These are phyloP conservation scores for Fonsecaea pedrosoi DNA, from an alignment of 2,329 filamentous ascomycete genomes.

Conservation along the genomic window DNA sequence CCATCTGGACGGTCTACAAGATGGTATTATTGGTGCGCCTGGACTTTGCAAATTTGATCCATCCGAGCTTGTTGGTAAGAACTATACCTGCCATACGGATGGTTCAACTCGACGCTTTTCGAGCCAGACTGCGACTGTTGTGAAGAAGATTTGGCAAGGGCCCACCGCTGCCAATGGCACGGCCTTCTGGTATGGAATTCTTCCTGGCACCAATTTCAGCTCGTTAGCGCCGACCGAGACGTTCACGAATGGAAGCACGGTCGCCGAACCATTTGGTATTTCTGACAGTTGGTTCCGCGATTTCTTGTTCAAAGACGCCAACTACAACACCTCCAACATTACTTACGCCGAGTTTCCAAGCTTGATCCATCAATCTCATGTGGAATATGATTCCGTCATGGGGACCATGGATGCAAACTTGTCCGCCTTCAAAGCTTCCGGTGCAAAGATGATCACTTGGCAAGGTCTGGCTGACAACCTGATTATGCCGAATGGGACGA, in stretches of 20 bases:
- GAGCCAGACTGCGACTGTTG: constrained; percentile 8
- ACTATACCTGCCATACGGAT: constrained; percentile 29
- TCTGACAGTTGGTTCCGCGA: constrained; percentile 46
- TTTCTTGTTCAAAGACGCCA: constrained; percentile 49
- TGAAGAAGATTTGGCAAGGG: constrained; percentile 44
- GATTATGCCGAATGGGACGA: constrained; percentile 47
- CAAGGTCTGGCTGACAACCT: constrained; percentile 51
- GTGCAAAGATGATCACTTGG: constrained; percentile 54
- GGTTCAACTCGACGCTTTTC: constrained; percentile 11
- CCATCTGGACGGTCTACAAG: constrained; percentile 39
- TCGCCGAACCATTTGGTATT: constrained; percentile 44
- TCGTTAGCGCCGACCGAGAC: constrained; percentile 43
- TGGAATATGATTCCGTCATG: constrained; percentile 48
- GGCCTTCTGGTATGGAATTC: constrained; percentile 47
- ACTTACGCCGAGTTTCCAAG: constrained; percentile 40
- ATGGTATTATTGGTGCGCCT: constrained; percentile 39
- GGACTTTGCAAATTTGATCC: constrained; percentile 31
- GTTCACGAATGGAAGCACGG: constrained; percentile 20
- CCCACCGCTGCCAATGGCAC: constrained; percentile 34
- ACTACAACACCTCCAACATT: constrained; percentile 44
- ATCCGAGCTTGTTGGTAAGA: constrained; percentile 21
- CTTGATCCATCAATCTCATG: constrained; percentile 53
- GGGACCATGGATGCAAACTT: constrained; percentile 49
- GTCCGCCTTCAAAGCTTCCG: constrained; percentile 50
- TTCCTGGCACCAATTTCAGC: constrained; percentile 40